phyloP scores from a whole-genome alignment of 441 rosid genomes.

The Adansonia rubrostipa region DNA sequence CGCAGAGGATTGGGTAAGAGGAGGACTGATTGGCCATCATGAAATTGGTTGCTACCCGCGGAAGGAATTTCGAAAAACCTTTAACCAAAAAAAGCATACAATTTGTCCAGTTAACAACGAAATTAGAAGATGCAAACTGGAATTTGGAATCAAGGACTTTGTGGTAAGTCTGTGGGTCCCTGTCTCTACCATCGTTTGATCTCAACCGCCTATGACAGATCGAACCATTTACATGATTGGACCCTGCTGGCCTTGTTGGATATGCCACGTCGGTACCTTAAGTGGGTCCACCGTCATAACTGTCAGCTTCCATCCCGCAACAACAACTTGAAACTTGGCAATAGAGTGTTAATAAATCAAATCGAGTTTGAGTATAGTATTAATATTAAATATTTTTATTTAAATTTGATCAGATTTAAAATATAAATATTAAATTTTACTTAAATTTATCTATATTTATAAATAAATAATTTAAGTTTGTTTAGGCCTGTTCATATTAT shows the following conservation, averaged over 20 bases:
- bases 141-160: neutral
- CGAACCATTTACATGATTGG: neutral
- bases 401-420: too few relatives aligned
- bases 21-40: slow-evolving; percentile 58
- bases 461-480: too few relatives aligned
- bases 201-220: neutral
- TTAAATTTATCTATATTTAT: too few relatives aligned
- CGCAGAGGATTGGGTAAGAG: slow-evolving; percentile 58
- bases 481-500: too few relatives aligned
- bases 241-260: neutral
- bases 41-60: slow-evolving; percentile 13
- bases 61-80: slow-evolving; percentile 10
- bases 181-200: neutral
- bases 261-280: neutral
- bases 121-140: neutral
- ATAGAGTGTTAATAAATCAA: too few relatives aligned
- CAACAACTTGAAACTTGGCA: too few relatives aligned
- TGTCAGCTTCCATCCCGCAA: neutral
- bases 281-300: neutral
- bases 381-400: too few relatives aligned
- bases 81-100: neutral
- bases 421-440: too few relatives aligned
- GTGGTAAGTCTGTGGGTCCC: neutral
- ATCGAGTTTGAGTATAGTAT: too few relatives aligned
- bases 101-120: neutral